phyloP scores from a whole-genome alignment of 495 filamentous ascomycete genomes.

The Hyaloscypha finlandica region DNA sequence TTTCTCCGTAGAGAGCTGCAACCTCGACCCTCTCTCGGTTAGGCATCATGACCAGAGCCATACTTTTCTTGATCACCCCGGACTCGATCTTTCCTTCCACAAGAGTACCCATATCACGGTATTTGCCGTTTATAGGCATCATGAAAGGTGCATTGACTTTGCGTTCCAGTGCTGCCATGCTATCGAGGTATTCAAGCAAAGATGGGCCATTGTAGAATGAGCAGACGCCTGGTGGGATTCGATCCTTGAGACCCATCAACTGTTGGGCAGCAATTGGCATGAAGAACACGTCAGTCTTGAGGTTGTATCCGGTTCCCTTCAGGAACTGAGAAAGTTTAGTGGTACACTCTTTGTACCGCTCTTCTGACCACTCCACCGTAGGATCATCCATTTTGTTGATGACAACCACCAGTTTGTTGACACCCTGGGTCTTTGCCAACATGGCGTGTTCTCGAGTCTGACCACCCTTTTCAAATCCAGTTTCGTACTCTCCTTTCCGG shows the following conservation, averaged over 20 bases:
- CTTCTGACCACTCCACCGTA: slow-evolving; percentile 93
- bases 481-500: slow-evolving; percentile 98
- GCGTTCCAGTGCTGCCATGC: slow-evolving; percentile 88
- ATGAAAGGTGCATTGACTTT: slow-evolving; percentile 98
- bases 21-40: slow-evolving; percentile 80
- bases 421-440: slow-evolving; percentile 96
- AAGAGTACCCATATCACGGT: slow-evolving; percentile 96
- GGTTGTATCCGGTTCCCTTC: slow-evolving; percentile 87
- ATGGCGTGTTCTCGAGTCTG: slow-evolving; percentile 98
- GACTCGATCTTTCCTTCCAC: slow-evolving; percentile 96
- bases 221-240: slow-evolving; percentile 71
- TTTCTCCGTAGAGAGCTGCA: slow-evolving; percentile 88
- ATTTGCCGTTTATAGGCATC: slow-evolving; percentile 97
- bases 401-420: slow-evolving; percentile 88
- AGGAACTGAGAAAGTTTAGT: slow-evolving; percentile 86
- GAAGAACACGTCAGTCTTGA: slow-evolving; percentile 86
- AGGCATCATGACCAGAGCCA: slow-evolving; percentile 88
- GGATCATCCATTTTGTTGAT: slow-evolving; percentile 99
- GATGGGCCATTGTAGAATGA: slow-evolving; percentile 93
- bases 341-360: slow-evolving; percentile 88
- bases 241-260: slow-evolving; percentile 82
- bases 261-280: slow-evolving; percentile 96
- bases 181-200: slow-evolving; percentile 87
- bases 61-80: slow-evolving; percentile 86
- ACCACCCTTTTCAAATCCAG: slow-evolving; percentile 98